Percentiles rank a stretch among this genome's conserved stretches.
These are phyloP conservation scores for Achaetomiella virescens DNA, from an alignment of 495 filamentous ascomycete species.

Conservation along the genomic window DNA sequence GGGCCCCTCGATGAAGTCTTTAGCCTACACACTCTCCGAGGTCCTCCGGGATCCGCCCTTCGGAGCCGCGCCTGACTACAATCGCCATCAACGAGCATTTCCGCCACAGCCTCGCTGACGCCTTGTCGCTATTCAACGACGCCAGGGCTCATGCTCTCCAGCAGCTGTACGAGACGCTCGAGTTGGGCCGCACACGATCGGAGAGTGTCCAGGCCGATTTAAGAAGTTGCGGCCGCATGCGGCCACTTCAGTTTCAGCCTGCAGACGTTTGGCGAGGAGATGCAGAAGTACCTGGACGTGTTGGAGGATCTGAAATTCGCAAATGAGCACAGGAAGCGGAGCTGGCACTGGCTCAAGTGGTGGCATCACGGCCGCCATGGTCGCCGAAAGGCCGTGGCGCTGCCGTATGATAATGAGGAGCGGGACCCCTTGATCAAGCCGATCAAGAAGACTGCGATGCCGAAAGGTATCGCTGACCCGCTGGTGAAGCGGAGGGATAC, in stretches of 20 bases:
- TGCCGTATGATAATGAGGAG: slow-evolving; percentile 52
- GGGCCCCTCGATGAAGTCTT: slow-evolving; percentile 91
- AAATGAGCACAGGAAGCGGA: slow-evolving; percentile 52
- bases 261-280: slow-evolving; percentile 82
- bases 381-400: slow-evolving; percentile 16
- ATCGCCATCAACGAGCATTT: slow-evolving; percentile 76
- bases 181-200: slow-evolving; percentile 55
- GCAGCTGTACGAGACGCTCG: slow-evolving; percentile 69
- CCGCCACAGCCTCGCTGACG: slow-evolving; percentile 66
- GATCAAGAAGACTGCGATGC: slow-evolving; percentile 41
- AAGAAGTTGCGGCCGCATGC: slow-evolving; percentile 93
- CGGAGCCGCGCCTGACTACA: slow-evolving; percentile 53
- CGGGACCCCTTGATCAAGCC: slow-evolving; percentile 33
- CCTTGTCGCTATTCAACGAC: slow-evolving; percentile 67
- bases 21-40: slow-evolving; percentile 82
- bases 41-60: slow-evolving; percentile 86
- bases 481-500: slow-evolving; percentile 39
- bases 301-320: slow-evolving; percentile 75
- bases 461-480: slow-evolving; percentile 42
- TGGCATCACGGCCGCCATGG: slow-evolving; percentile 49
- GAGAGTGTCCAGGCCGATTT: slow-evolving; percentile 82
- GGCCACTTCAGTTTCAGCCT: slow-evolving; percentile 91
- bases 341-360: slow-evolving; percentile 84
- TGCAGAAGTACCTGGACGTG: slow-evolving; percentile 73
- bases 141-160: slow-evolving; percentile 69